phyloP scores from a whole-genome alignment of 768 basidiomycete genomes.

The Kwoniella sp. region DNA sequence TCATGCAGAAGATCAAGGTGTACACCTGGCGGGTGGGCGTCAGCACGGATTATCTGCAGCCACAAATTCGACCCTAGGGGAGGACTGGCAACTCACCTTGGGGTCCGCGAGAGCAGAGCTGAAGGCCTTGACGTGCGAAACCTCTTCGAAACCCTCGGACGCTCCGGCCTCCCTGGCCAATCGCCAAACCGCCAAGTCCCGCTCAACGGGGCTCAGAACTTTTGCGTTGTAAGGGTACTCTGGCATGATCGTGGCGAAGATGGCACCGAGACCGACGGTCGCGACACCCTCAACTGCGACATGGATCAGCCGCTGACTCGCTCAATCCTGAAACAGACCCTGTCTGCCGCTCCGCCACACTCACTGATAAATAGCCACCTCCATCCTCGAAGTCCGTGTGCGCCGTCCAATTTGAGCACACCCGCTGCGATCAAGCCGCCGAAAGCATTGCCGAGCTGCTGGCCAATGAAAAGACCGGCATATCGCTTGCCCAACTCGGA shows the following conservation, averaged over 20 bases:
- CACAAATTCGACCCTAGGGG: background rate
- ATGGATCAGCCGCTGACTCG: slow-evolving; percentile 34
- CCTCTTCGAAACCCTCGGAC: slow-evolving; percentile 8
- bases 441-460: slow-evolving; percentile 44
- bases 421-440: slow-evolving; percentile 42
- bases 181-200: slow-evolving; percentile 29
- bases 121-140: slow-evolving; percentile 2
- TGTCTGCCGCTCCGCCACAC: background rate
- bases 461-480: slow-evolving; percentile 35
- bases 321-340: no score
- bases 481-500: slow-evolving; percentile 36
- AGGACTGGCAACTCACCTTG: slow-evolving; percentile 8
- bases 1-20: slow-evolving; percentile 14
- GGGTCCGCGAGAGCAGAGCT: slow-evolving; percentile 9
- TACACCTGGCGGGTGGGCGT: slow-evolving; percentile 5
- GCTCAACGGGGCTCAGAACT: slow-evolving; percentile 13
- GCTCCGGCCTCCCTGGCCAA: slow-evolving; percentile 27
- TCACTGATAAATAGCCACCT: slow-evolving; percentile 20
- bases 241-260: slow-evolving; percentile 18
- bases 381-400: slow-evolving; percentile 45
- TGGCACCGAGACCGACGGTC: slow-evolving; percentile 11
- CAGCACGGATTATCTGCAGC: background rate
- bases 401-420: slow-evolving; percentile 28
- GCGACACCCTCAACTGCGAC: slow-evolving; percentile 16
- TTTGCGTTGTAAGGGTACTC: slow-evolving; percentile 32